Base-by-base conservation (phyloP, 768 basidiomycete genomes). In the Fistulinella prunicolor region DNA sequence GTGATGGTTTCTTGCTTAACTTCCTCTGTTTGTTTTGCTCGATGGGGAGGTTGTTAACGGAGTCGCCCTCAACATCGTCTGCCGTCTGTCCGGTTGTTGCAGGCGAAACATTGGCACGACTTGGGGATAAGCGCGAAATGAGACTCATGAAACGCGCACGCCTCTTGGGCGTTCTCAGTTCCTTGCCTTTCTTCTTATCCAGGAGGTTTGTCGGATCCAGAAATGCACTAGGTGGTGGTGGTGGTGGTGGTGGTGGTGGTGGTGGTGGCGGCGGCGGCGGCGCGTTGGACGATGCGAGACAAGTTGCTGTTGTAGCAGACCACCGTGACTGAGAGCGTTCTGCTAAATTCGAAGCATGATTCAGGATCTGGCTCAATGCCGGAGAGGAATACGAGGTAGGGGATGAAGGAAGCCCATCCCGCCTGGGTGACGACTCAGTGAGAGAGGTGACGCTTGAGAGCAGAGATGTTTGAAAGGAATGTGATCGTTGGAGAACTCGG, bases 261-360 rank as follows among this genome's bases (percentile, higher is more conserved):
- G n/a, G n/a, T n/a, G n/a, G n/a, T n/a, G n/a, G n/a, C n/a, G n/a
- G n/a, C n/a, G n/a, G n/a, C 0, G 51, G 42, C 17, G 59, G 56
- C 4, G 48, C 17, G 6, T 42, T 42, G 3, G 59, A 64, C 0
- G 53, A 57, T 0, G 64, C 28, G 0, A 68, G 10, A 14, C 66
- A 66, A 1, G 65, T 67, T 0, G 65, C 68, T 0, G 66, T 66
- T 4, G 65, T 65, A 20, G 68, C 47, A 13, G 65, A 66, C 65
- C 65, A 66, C 13, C 53, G 52, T 0, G 60, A 62, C 42, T 62
- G 62, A 10, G 55, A 49, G 7, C 40, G 32, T n/a, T 50, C 20
- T 5, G 47, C 16, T 6, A 12, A 9, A 9, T 47, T 47, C 4
- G 44, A 40, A 6, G 58, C 12, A 4, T 21, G n/a, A 3, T 38